These are phyloP conservation scores for Medicago lupulina DNA, from an alignment of 306 rosid genomes.

Conservation along the genomic window DNA sequence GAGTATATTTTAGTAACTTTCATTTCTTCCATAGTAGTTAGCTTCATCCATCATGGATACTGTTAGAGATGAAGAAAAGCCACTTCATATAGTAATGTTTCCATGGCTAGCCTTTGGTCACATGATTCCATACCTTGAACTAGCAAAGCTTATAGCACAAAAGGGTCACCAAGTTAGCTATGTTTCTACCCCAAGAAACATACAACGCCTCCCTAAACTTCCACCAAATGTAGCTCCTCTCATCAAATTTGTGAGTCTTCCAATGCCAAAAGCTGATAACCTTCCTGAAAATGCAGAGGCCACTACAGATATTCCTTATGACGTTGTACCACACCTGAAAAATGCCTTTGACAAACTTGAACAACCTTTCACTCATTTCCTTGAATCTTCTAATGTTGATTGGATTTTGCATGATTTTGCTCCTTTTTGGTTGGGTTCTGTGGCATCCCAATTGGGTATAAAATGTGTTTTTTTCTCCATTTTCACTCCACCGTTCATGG, in stretches of 20 bases:
- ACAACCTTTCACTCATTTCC: slow-evolving; percentile 37
- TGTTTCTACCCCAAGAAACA: slow-evolving; percentile 65
- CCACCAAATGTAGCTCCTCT: slow-evolving; percentile 12
- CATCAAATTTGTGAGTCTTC: slow-evolving; percentile 47
- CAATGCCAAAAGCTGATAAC: slow-evolving; percentile 37
- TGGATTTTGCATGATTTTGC: slow-evolving; percentile 55
- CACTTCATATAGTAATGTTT: slow-evolving; percentile 54
- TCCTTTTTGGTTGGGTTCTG: slow-evolving; percentile 40
- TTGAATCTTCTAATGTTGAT: slow-evolving; percentile 45
- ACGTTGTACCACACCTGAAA: slow-evolving; percentile 51
- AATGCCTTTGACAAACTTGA: slow-evolving; percentile 47
- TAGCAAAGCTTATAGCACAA: slow-evolving; percentile 55
- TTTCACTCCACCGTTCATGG: background rate
- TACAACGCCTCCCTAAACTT: slow-evolving; percentile 58
- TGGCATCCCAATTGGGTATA: slow-evolving; percentile 41
- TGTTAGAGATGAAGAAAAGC: slow-evolving; percentile 6
- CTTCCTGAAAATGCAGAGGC: slow-evolving; percentile 61
- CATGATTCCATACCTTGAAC: slow-evolving; percentile 56
- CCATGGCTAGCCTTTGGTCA: slow-evolving; percentile 72
- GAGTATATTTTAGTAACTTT: no score
- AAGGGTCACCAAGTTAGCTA: slow-evolving; percentile 61
- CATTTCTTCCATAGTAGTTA: background rate
- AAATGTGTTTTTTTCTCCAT: slow-evolving; percentile 43
- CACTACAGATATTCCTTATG: slow-evolving; percentile 48
- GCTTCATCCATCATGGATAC: background rate